Base-by-base conservation (phyloP, 352 stramenopile genomes). In the Globisporangium canariense region DNA sequence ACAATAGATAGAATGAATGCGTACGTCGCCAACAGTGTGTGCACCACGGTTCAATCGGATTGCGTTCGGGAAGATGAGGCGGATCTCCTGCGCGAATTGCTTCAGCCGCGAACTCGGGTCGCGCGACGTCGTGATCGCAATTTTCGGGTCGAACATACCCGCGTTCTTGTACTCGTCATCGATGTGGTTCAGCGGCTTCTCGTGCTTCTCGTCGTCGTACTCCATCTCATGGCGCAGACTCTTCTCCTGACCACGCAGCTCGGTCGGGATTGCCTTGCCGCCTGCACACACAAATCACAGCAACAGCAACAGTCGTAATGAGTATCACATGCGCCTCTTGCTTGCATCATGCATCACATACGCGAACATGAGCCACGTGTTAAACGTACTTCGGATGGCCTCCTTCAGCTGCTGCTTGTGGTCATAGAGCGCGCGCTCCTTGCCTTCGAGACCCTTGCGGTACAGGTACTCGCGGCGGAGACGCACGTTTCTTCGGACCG, bases 21-120 rank as follows among this genome's bases (percentile, higher is more conserved):
- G 70, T 71, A 93, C 83, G 62, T 94, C 86, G 51, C 77, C 90
- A 36, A 98, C 90, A 62, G 97, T 98, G 76, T 98, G 97, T 1
- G 86, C 84, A 68, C 98, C 98, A 38, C 98, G 88, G 82, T 99
- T 99, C 40, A 99, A 89, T 22, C 97, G 80, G 47, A 98, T 97
- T 20, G 97, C 94, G 74, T 99, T 99, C 28, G 98, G 98, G 72
- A 99, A 96, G 54, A 99, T 93, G 32, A 98, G 79, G 36, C 98
- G 98, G 50, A 99, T 86, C 86, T 99, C 98, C 86, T 99, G 99
- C n/a, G 97, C 90, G 77, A 99, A 99, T 81, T 99, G 97, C 75
- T 99, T 99, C 32, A 99, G 86, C 14, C 98, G 93, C 53, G 90
- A 97, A 59, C 86, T 98, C 32, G 98, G 98, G 73, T 98, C 92